Evolutionary conservation across 1,284 basidiomycete species (phyloP), one percentile per base, ranked within the genome.

Genomic region (Ustilago crameri): DNA sequence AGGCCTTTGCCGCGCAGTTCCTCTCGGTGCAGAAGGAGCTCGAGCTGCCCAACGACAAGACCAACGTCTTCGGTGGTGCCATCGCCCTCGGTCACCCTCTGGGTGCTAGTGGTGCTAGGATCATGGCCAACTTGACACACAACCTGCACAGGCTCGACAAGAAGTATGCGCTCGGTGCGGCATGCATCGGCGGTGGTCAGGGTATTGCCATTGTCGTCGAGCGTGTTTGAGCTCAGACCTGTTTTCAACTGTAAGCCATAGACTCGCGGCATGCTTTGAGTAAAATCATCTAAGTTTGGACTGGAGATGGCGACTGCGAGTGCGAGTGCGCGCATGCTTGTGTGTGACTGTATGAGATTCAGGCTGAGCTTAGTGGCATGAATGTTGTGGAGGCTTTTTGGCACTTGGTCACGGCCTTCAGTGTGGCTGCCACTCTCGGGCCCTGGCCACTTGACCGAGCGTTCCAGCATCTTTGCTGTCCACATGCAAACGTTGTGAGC

Each of bases 1-100:
- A 88, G 85, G 96, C 95, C 17, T 98, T 98, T 87, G 95, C 94
- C 0, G 92, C 93, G 34, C 95, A 98, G 78, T 91, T 93, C 80
- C 89, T 92, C 48, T 90, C 94, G 51, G 92, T 93, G 2, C 93
- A 98, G 86, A 92, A 95, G 86, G 88, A 93, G 42, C 87, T 96
- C 63, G 88, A 87, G 61, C 87, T 98, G 22, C 86, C 86, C 14
- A 83, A 77, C 46, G 87, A 87, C 15, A 86, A 86, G 78, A 84
- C 85, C n/a, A 88, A 88, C 83, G 74, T 87, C 27, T 87, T 87
- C 58, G 87, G 86, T 44, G 84, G 84, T 20, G 84, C 84, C 2
- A 85, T 85, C 52, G 87, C 87, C 1, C 79, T 87, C 30, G 87
- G 87, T 15, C 87, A 88, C 73, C 87, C 87, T 12, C 84, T 88